Evolutionary conservation across 2,329 filamentous ascomycete genomes (phyloP).

Genomic region (Orbilia blumenaviensis): DNA sequence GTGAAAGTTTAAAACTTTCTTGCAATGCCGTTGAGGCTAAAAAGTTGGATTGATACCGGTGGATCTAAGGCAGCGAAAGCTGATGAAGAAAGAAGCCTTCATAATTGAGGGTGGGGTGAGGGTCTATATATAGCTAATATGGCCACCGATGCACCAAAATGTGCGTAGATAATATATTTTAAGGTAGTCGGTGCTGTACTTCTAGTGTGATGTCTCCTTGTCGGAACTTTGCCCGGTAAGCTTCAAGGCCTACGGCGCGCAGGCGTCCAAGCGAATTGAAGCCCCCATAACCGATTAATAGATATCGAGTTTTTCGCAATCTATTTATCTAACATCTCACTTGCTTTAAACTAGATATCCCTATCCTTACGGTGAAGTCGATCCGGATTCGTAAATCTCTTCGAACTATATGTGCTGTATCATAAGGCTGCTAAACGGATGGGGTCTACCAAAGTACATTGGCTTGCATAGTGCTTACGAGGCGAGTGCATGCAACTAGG

Average conservation of each 20-base stretch:
- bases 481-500: not conserved
- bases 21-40: slow-evolving; percentile 1
- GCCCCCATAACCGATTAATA: too few species aligned
- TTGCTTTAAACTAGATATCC: not conserved
- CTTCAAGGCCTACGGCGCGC: too few species aligned
- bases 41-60: not conserved
- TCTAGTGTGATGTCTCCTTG: too few species aligned
- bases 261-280: too few species aligned
- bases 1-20: not conserved
- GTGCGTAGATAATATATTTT: too few species aligned
- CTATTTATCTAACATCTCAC: not conserved
- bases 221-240: too few species aligned
- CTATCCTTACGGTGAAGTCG: not conserved
- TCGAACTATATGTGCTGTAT: not conserved
- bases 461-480: not conserved
- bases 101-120: too few species aligned
- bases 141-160: not conserved
- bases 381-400: not conserved
- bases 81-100: not conserved
- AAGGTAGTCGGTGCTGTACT: too few species aligned
- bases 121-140: not conserved
- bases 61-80: not conserved
- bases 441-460: not conserved
- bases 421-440: not conserved
- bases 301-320: not conserved